Evolutionary conservation across 192 early-diverging fungal genomes (phyloP), one percentile per base, ranked within the genome.

Genomic region (Oehlia diaphana): DNA sequence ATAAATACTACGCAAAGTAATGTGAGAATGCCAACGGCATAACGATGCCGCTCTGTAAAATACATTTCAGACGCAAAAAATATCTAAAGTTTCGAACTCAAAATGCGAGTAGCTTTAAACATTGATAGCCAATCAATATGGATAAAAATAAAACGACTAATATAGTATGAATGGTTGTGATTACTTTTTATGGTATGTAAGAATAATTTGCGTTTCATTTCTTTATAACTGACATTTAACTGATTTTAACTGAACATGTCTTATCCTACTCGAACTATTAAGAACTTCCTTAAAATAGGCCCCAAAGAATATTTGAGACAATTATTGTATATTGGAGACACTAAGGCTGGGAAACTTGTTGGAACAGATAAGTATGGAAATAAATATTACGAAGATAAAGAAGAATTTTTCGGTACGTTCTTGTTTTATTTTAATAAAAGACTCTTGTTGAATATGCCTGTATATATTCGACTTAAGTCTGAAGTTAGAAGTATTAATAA

Each of bases 361-460:
- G 94, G 94, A 63, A 85, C 82, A 35, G 94, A 95, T 84, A 83
- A 87, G 76, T 84, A 90, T 72, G 94, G 94, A 80, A 95, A 95
- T 86, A 87, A 90, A 63, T 95, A 94, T 88, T 95, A 84, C 78
- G 87, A 87, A 81, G 93, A 94, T 83, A 82, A 85, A 9, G 84
- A 90, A 71, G 94, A 95, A 83, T 86, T 89, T 82, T 93, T 87
- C 63, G 92, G 93, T 88, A 86, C 31, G 80, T 63, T n/a, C 14
- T 19, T 61, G 23, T 26, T 7, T 31, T 44, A 42, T 71, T 71
- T 39, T 19, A 44, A 2, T 10, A 1, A 67, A 23, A 23, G 8
- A n/a, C 19, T 1, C 10, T 69, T 78, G 16, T n/a, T 78, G 26
- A n/a, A 28, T 21, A 21, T 74, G 7, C 2, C 7, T 19, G 28